Percentiles rank a stretch among this genome's conserved stretches.
Conservation (phyloP, 371 early-diverging fungal species). For the Parasitella parasitica region DNA sequence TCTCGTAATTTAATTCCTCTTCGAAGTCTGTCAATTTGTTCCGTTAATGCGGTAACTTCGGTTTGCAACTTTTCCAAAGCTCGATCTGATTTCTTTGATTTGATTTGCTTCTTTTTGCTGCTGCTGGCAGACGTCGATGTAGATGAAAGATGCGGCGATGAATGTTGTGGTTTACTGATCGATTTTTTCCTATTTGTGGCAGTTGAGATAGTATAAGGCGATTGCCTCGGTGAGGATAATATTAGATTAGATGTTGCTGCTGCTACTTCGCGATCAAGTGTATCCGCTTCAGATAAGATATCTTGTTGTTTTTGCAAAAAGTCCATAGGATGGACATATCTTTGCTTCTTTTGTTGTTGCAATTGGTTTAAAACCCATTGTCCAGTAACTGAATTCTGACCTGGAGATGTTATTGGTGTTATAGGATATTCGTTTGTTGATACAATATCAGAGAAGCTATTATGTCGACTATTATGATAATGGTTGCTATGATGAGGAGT, state of each 20-base stretch:
- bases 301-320: slow-evolving; percentile 16
- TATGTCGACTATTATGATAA: neutral
- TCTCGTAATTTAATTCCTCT: slow-evolving; percentile 25
- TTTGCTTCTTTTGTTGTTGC: slow-evolving; percentile 11
- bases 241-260: slow-evolving; percentile 27
- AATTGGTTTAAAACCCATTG: slow-evolving; percentile 18
- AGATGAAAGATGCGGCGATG: neutral
- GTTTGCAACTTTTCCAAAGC: slow-evolving; percentile 53
- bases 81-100: slow-evolving; percentile 5
- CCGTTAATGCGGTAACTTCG: slow-evolving; percentile 47
- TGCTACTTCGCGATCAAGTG: slow-evolving; percentile 46
- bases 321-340: slow-evolving; percentile 27
- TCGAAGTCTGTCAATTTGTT: slow-evolving; percentile 45
- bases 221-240: slow-evolving; percentile 23
- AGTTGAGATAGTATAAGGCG: slow-evolving; percentile 18
- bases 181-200: neutral
- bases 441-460: slow-evolving; percentile 1
- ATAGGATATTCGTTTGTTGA: slow-evolving; percentile 23
- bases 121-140: neutral
- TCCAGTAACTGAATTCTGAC: slow-evolving; percentile 10
- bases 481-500: neutral
- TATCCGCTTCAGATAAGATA: slow-evolving; percentile 37
- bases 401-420: slow-evolving; percentile 27
- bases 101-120: neutral
- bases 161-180: neutral